Evolutionary conservation across 2,329 filamentous ascomycete species (phyloP).

Genomic region (Trichocomaceae sp.): DNA sequence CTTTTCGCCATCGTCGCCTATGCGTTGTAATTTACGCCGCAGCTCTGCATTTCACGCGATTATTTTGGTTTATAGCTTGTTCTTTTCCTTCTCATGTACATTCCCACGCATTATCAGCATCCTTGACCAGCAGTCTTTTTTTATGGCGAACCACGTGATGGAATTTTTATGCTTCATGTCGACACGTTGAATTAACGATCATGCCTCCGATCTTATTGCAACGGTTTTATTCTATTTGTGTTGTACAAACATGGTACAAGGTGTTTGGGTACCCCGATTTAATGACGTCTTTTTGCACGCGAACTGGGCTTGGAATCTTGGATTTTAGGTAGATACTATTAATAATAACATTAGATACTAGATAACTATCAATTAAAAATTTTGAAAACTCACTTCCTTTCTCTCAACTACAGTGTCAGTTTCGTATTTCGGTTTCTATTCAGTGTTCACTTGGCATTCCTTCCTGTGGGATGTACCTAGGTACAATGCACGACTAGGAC

Average conservation of each 20-base stretch:
- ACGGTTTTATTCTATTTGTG: background rate
- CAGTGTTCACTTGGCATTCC: no score
- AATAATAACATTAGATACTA: background rate
- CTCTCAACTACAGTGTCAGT: no score
- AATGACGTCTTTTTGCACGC: background rate
- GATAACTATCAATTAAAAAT: background rate
- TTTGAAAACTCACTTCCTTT: background rate
- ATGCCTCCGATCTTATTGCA: background rate
- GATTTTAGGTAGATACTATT: background rate
- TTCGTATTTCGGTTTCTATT: no score
- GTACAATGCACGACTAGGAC: no score
- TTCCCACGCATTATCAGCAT: background rate
- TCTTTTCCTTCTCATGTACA: background rate
- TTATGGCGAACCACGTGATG: background rate
- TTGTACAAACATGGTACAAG: background rate
- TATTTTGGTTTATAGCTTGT: background rate
- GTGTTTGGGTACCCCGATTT: background rate
- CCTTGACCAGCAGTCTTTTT: background rate
- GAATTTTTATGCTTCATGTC: background rate
- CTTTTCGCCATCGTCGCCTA: conserved; percentile 13
- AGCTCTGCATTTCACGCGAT: background rate
- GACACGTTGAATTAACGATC: background rate
- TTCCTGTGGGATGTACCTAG: no score
- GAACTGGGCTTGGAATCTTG: background rate
- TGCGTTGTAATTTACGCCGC: background rate